phyloP scores from a whole-genome alignment of 805 yeast genomes.

The Ogataea nitratoaversa region DNA sequence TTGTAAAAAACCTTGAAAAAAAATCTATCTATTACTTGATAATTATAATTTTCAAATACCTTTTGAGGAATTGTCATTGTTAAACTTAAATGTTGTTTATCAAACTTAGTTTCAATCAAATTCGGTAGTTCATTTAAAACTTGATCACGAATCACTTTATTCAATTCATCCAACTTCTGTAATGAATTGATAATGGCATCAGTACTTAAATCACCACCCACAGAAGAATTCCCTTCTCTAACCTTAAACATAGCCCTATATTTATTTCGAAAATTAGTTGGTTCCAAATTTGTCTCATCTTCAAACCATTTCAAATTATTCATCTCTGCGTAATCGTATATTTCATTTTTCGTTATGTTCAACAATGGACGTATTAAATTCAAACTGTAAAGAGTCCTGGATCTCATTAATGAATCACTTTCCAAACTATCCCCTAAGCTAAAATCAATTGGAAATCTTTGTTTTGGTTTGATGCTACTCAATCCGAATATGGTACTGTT shows the following conservation, averaged over 20 bases:
- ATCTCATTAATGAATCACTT: slow-evolving; percentile 6
- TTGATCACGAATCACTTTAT: slow-evolving; percentile 17
- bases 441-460: slow-evolving; percentile 11
- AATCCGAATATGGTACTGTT: slow-evolving; percentile 55
- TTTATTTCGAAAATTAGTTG: slow-evolving; percentile 55
- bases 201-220: slow-evolving; percentile 10
- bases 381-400: slow-evolving; percentile 1
- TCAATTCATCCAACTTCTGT: slow-evolving; percentile 7
- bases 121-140: slow-evolving; percentile 15
- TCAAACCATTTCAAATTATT: slow-evolving; percentile 58
- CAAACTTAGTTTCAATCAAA: slow-evolving; percentile 1
- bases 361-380: slow-evolving; percentile 47
- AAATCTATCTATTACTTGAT: slow-evolving; percentile 25
- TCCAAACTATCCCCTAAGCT: slow-evolving; percentile 3
- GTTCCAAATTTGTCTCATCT: slow-evolving; percentile 59
- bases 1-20: slow-evolving; percentile 19
- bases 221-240: too few species aligned
- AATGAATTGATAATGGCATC: slow-evolving; percentile 8
- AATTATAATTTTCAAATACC: slow-evolving; percentile 14
- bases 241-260: slow-evolving; percentile 35
- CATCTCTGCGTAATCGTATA: slow-evolving; percentile 41
- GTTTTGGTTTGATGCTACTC: slow-evolving; percentile 40
- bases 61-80: slow-evolving; percentile 15
- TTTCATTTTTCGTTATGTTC: slow-evolving; percentile 36
- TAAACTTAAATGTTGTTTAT: slow-evolving; percentile 6